Base-by-base conservation (phyloP, 331 rosid species). In the Phaseolus coccineus region DNA sequence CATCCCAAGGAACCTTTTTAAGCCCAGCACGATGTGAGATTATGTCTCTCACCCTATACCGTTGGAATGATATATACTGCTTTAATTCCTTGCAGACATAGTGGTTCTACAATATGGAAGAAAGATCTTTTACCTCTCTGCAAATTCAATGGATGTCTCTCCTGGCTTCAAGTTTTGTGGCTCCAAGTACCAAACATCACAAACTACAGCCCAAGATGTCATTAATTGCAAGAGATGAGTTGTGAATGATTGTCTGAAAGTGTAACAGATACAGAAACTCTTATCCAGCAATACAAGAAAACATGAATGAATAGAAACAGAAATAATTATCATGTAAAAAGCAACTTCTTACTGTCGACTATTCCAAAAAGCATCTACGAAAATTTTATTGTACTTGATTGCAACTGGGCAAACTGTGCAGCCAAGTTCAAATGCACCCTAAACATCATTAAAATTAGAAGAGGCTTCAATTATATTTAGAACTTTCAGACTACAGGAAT, bases 351-450 rank as follows among this genome's bases (percentile, higher is more conserved):
- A 95, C 99, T 95, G 91, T 86, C 91, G 84, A 90, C 99, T 95
- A 83, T 95, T 95, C 99, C 99, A 95, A 59, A 95, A 93, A 42
- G 99, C 99, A 85, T 95, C 99, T 2, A 95, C 99, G 14, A 95
- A 95, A 77, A 95, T 93, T 85, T 95, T 95, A 71, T 95, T 95
- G 92, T 93, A 95, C 89, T 95, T 95, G 83, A 95, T 93, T 64
- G 99, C 98, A 31, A 95, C 59, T 9, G 97, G 99, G 85, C 99
- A 95, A 85, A 95, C 96, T 40, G 94, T 89, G 81, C 96, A 91
- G 81, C 91, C 99, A 77, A 95, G 99, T 81, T 95, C 99, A 85
- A 95, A 95, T 51, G 99, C 98, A 86, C 99, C 99, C 98, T 95
- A 84, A 73, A 82, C 57, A 77, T 76, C 78, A 77, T 63, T 13